Percentiles rank a stretch among this genome's conserved stretches.
phyloP scores from a whole-genome alignment of 1,139 yeast species.

The Hemisphaericaspora subhashii region DNA sequence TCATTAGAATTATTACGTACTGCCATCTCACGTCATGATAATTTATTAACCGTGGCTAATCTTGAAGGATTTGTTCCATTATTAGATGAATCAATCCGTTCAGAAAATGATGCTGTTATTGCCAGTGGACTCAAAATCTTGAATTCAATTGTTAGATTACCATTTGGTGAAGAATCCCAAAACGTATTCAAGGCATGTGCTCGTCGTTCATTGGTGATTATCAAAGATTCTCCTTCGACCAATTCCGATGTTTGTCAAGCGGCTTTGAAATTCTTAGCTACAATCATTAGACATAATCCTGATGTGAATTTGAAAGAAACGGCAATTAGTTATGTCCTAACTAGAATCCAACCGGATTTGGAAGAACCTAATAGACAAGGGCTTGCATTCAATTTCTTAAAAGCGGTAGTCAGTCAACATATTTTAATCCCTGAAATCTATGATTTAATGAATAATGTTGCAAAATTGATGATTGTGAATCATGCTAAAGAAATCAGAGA shows the following conservation, averaged over 20 bases:
- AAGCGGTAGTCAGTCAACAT: constrained; percentile 71
- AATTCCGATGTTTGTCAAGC: constrained; percentile 82
- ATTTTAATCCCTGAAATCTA: constrained; percentile 84
- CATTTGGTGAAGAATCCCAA: constrained; percentile 58
- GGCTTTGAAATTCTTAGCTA: constrained; percentile 70
- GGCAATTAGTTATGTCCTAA: constrained; percentile 73
- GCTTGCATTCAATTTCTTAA: constrained; percentile 79
- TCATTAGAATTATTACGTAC: constrained; percentile 76
- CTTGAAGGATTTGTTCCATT: constrained; percentile 76
- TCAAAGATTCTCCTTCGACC: constrained; percentile 77
- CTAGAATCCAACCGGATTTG: constrained; percentile 81
- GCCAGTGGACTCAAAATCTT: constrained; percentile 68
- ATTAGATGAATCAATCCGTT: constrained; percentile 56
- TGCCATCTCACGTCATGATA: constrained; percentile 61
- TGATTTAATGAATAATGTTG: constrained; percentile 80
- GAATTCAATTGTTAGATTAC: constrained; percentile 58
- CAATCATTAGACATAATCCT: constrained; percentile 68
- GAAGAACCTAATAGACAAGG: constrained; percentile 92
- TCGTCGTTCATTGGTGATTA: constrained; percentile 60
- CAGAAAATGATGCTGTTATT: constrained; percentile 75
- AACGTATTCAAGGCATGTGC: constrained; percentile 58
- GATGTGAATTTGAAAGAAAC: constrained; percentile 67
- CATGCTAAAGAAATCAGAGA: constrained; percentile 83
- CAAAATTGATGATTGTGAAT: constrained; percentile 87
- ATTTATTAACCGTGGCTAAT: constrained; percentile 58